Percentiles rank a stretch among this genome's conserved stretches.
Conservation (phyloP, 768 basidiomycete species). For the Leucosporidium yakuticum region DNA sequence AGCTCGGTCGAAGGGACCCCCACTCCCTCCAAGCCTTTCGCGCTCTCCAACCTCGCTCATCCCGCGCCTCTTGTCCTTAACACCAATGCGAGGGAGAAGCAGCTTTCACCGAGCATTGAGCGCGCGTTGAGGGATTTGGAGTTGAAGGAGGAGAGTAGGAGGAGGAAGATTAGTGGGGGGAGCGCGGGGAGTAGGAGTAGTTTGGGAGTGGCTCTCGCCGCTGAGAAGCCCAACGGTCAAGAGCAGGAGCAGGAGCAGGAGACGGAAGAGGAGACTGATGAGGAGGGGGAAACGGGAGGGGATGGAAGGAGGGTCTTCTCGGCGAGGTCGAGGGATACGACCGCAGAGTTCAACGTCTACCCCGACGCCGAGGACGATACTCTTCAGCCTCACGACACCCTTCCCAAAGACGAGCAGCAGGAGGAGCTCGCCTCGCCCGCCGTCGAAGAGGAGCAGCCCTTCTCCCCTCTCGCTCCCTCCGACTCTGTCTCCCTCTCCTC, state of each 20-base stretch:
- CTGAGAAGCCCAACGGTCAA: too few species aligned
- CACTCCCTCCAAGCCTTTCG: constrained; percentile 12
- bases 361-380: not conserved
- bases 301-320: not conserved
- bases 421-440: too few species aligned
- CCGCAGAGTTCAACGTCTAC: not conserved
- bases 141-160: constrained; percentile 10
- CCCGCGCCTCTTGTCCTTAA: not conserved
- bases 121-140: not conserved
- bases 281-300: not conserved
- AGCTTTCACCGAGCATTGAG: constrained; percentile 20
- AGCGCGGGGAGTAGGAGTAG: not conserved
- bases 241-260: too few species aligned
- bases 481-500: too few species aligned
- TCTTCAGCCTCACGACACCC: not conserved
- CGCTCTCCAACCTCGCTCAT: constrained; percentile 21
- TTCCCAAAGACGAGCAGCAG: too few species aligned
- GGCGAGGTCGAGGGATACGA: not conserved
- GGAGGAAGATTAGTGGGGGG: not conserved
- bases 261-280: too few species aligned
- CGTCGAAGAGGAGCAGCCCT: too few species aligned
- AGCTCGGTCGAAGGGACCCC: not conserved
- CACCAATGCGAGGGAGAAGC: not conserved
- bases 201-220: not conserved
- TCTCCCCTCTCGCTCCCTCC: too few species aligned